Base-by-base conservation (phyloP, 768 basidiomycete species). In the Sarcodon aspratus region DNA sequence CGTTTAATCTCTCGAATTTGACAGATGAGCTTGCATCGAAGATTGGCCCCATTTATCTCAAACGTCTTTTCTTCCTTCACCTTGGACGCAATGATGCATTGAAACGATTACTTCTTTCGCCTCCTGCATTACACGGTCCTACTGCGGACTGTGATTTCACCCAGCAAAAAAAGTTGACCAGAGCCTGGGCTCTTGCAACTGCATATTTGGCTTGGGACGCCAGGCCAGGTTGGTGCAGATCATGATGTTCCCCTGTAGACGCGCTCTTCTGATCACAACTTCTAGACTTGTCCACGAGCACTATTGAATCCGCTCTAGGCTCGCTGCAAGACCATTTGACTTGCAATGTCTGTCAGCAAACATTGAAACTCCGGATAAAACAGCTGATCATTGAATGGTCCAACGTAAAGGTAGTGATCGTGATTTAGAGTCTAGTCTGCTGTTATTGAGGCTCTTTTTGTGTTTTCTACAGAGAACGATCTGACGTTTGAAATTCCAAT, bases 201-300 rank as follows among this genome's bases (percentile, higher is more conserved):
- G 86, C 86, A 9, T 88, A 88, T 64, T 74, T 90, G 7, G 83
- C 83, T 9, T 89, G 86, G 86, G 86, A 88, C 63, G 82, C 83
- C 34, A 70, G 84, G 49, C 83, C 85, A 55, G 86, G 85, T 87
- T 58, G 51, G 73, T 62, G 13, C 15, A n/a, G 35, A 13, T 36
- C 8, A 36, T n/a, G 17, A 13, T 37, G 9, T 45, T 13, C 44
- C 11, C 33, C 8, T 15, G 13, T 31, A 9, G 15, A 21, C 46
- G 21, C 37, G 32, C 17, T 44, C 34, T 11, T 9, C 45, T n/a
- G 15, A 21, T 13, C 9, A 37, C 48, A 38, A 37, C 12, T 13
- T 45, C 46, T 54, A 88, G 86, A 89, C 61, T 59, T 88, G n/a
- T 84, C 85, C 15, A 80, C 79, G 34, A 74, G 70, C 48, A 68